Evolutionary conservation across 208 protist species (phyloP).

Genomic region (Vickermania ingenoplastis): DNA sequence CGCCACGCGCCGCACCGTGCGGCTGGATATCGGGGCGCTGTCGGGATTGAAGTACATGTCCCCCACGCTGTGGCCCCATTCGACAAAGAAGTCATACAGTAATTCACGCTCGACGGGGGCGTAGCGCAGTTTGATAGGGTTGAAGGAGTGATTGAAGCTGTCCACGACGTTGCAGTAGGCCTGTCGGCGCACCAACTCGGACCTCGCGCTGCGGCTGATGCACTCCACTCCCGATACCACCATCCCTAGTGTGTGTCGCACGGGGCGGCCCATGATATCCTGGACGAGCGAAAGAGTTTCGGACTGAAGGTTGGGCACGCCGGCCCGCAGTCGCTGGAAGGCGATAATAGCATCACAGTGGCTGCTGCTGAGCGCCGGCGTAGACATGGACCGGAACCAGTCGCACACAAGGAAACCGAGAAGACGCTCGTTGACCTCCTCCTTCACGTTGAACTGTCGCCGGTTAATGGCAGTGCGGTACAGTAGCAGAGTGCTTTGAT

Average conservation of each 20-base stretch:
- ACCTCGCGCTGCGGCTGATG: slow-evolving; percentile 25
- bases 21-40: slow-evolving; percentile 25
- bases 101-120: slow-evolving; percentile 62
- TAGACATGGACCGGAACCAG: slow-evolving; percentile 66
- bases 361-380: slow-evolving; percentile 45
- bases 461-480: slow-evolving; percentile 74
- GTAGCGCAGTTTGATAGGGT: slow-evolving; percentile 57
- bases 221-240: slow-evolving; percentile 57
- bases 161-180: slow-evolving; percentile 59
- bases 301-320: slow-evolving; percentile 14
- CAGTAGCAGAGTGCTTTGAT: slow-evolving; percentile 25
- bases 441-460: slow-evolving; percentile 46
- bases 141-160: slow-evolving; percentile 65
- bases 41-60: slow-evolving; percentile 74
- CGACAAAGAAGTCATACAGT: slow-evolving; percentile 57
- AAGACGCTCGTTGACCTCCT: slow-evolving; percentile 40
- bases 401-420: slow-evolving; percentile 71
- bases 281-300: slow-evolving; percentile 15
- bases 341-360: slow-evolving; percentile 51
- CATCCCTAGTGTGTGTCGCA: slow-evolving; percentile 70
- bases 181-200: slow-evolving; percentile 20
- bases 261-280: slow-evolving; percentile 41
- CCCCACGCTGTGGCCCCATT: slow-evolving; percentile 45
- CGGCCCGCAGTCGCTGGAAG: slow-evolving; percentile 34
- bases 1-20: slow-evolving; percentile 55